Evolutionary conservation across 129 eudicot genomes (phyloP).

Genomic region (Solidago caesia): DNA sequence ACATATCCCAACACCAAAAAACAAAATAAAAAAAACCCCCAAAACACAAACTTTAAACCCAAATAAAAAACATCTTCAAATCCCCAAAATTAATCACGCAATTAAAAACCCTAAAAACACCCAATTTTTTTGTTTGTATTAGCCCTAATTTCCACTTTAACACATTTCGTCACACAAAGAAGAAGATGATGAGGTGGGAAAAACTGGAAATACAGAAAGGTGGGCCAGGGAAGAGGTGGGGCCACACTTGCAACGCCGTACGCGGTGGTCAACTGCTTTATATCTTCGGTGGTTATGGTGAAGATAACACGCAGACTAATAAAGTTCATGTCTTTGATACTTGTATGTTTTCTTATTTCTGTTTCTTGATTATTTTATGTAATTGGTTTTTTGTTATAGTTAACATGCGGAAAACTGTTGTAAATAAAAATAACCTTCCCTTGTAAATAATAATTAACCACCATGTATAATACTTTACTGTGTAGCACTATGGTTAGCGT

Average conservation of each 20-base stretch:
- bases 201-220: conserved; percentile 42
- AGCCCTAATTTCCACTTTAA: conserved; percentile 24
- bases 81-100: neutral
- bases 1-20: conserved; percentile 27
- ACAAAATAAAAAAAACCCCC: conserved; percentile 6
- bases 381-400: neutral
- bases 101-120: neutral
- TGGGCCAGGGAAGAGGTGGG: conserved; percentile 97
- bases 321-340: conserved; percentile 81
- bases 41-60: neutral
- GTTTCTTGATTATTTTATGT: conserved; percentile 7
- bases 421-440: no score
- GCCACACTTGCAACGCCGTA: conserved; percentile 95
- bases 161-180: conserved; percentile 11
- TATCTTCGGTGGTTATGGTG: conserved; percentile 92
- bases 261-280: conserved; percentile 85
- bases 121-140: conserved; percentile 8
- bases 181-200: conserved; percentile 82
- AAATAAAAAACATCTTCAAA: neutral
- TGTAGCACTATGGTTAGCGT: no score
- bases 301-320: conserved; percentile 81
- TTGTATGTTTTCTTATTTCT: conserved; percentile 36
- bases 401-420: no score
- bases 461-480: no score
- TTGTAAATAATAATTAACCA: no score